These are phyloP conservation scores for Penicillium sp. DNA, from an alignment of 2,329 filamentous ascomycete genomes.

Conservation along the genomic window DNA sequence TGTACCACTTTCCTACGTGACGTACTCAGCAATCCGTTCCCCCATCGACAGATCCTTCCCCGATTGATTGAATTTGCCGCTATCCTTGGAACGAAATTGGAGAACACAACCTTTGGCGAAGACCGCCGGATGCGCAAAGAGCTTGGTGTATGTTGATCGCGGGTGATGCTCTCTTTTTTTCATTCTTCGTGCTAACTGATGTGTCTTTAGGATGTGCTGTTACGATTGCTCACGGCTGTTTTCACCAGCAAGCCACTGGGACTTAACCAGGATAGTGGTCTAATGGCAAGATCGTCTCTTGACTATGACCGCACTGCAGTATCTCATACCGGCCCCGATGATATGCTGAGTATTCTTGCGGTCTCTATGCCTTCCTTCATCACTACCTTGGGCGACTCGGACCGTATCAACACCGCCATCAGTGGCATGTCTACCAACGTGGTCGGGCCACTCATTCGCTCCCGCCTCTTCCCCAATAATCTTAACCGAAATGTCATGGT, in stretches of 20 bases:
- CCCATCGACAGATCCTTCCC: slow-evolving; percentile 87
- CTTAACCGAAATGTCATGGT: slow-evolving; percentile 72
- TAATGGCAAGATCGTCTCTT: slow-evolving; percentile 46
- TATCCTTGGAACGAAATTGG: slow-evolving; percentile 90
- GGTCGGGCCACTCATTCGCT: slow-evolving; percentile 78
- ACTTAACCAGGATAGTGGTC: slow-evolving; percentile 63
- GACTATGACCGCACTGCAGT: slow-evolving; percentile 43
- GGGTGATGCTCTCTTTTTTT: background rate
- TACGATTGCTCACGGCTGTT: slow-evolving; percentile 85
- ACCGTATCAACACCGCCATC: slow-evolving; percentile 78
- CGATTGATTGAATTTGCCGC: slow-evolving; percentile 85
- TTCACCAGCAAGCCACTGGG: slow-evolving; percentile 86
- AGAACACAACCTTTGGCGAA: slow-evolving; percentile 97
- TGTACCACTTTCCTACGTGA: slow-evolving; percentile 90
- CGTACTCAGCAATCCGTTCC: slow-evolving; percentile 89
- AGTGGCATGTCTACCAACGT: slow-evolving; percentile 81
- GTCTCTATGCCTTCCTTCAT: slow-evolving; percentile 78
- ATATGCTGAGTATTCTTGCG: slow-evolving; percentile 79
- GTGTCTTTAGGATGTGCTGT: slow-evolving; percentile 74
- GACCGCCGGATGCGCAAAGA: slow-evolving; percentile 90
- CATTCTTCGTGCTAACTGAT: slow-evolving; percentile 25
- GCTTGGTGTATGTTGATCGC: slow-evolving; percentile 68
- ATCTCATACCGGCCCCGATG: slow-evolving; percentile 62
- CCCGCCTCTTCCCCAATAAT: slow-evolving; percentile 85
- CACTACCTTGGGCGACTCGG: slow-evolving; percentile 81